phyloP scores from a whole-genome alignment of 805 yeast genomes.

The Teunomyces cretensis region DNA sequence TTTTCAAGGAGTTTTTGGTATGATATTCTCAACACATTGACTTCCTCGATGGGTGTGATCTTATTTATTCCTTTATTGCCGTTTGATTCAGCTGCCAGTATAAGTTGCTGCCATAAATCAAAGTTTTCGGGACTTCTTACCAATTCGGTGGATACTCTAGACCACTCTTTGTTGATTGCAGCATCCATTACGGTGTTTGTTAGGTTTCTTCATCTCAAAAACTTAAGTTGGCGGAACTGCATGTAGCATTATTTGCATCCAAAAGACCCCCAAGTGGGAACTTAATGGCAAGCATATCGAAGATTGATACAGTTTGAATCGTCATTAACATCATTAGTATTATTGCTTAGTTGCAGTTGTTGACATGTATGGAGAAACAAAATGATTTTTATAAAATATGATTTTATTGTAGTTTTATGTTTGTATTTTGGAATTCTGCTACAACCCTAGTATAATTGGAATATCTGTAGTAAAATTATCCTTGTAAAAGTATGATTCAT shows the following conservation, averaged over 20 bases:
- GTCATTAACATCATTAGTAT: too few relatives aligned
- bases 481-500: too few relatives aligned
- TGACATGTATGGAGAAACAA: too few relatives aligned
- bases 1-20: conserved; percentile 44
- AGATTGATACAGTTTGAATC: too few relatives aligned
- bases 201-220: conserved; percentile 2
- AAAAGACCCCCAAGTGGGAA: not conserved
- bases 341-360: too few relatives aligned
- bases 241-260: not conserved
- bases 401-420: too few relatives aligned
- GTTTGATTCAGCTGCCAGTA: conserved; percentile 29
- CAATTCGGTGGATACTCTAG: conserved; percentile 28
- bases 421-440: too few relatives aligned
- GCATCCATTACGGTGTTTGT: conserved; percentile 2
- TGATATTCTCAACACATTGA: conserved; percentile 35
- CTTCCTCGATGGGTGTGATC: conserved; percentile 26
- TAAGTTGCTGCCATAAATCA: conserved; percentile 36
- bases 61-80: conserved; percentile 32
- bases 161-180: conserved; percentile 23
- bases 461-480: too few relatives aligned
- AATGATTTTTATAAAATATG: too few relatives aligned
- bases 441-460: too few relatives aligned
- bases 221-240: not conserved
- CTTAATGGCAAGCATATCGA: too few relatives aligned
- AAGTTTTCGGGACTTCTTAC: conserved; percentile 35